Evolutionary conservation across 2,329 filamentous ascomycete species (phyloP), one percentile per base, ranked within the genome.

Genomic region (Xylariaceae sp.): DNA sequence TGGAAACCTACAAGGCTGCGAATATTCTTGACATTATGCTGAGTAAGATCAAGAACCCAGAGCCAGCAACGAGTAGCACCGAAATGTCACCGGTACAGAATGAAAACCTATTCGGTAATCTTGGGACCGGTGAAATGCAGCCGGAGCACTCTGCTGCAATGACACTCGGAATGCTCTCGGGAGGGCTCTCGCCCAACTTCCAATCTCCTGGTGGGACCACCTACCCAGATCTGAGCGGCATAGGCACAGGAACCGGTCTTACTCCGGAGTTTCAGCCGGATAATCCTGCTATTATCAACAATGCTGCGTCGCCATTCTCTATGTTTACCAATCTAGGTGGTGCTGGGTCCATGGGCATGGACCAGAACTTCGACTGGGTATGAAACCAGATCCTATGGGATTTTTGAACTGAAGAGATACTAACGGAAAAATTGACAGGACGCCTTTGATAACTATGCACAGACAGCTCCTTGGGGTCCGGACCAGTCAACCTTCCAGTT

Each of bases 1-100:
- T 97, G 76, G 93, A 98, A 64, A 91, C 93, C 0, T 93, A 88
- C 76, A 98, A 98, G 75, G 93, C 91, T 1, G 86, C 86, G 41
- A 86, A 85, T 42, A 82, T 93, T 20, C 78, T 98, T n/a, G 87
- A 86, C 20, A 86, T 97, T 49, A 92, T 98, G 84, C 76, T 98
- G 44, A 81, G 86, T 29, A 95, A 95, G 72, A 80, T 97, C 51
- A 87, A 82, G 65, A 77, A 75, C 53, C 78, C 81, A 9, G 72
- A 71, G 20, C 56, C 62, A 9, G 37, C 59, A 9, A 57, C 63
- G n/a, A 29, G 21, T 5, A 54, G 52, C 26, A 55, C 60, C 20
- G 60, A 59, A 40, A 45, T 48, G 20, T 45, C 54, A 4, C 29
- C 61, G 5, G 56, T 50, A 18, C 67, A 61, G 46, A 44, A 55